Evolutionary conservation across 768 basidiomycete species (phyloP).

Genomic region (Suillus ampliporus): DNA sequence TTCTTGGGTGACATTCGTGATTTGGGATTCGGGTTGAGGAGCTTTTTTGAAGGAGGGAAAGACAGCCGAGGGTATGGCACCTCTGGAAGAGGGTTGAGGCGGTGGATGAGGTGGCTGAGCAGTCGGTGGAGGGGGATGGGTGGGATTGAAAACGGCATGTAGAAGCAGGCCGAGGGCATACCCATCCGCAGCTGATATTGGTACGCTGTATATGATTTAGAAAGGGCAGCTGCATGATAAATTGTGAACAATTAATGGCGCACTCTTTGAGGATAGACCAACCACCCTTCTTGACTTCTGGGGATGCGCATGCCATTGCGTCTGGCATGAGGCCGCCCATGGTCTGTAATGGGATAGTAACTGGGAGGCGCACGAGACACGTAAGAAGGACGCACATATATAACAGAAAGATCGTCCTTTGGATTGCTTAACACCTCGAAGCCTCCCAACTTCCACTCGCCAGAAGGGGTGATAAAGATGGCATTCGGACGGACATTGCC

Average conservation of each 20-base stretch:
- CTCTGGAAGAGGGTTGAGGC: constrained; percentile 76
- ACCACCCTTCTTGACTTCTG: constrained; percentile 89
- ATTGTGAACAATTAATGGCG: constrained; percentile 23
- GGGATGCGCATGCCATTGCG: constrained; percentile 65
- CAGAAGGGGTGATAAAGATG: constrained; percentile 89
- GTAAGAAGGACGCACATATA: constrained; percentile 66
- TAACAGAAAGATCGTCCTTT: constrained; percentile 75
- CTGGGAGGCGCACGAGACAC: constrained; percentile 2
- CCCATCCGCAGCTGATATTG: constrained; percentile 75
- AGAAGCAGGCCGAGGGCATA: constrained; percentile 90
- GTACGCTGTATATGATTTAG: constrained; percentile 38
- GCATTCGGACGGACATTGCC: constrained; percentile 77
- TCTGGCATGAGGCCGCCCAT: constrained; percentile 70
- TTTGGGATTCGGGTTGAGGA: constrained; percentile 89
- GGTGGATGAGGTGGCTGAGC: constrained; percentile 77
- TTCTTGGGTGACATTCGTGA: constrained; percentile 74
- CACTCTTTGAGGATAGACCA: constrained; percentile 88
- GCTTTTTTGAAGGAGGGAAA: constrained; percentile 85
- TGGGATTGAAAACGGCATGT: constrained; percentile 87
- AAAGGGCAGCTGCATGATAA: constrained; percentile 1
- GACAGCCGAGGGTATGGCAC: constrained; percentile 72
- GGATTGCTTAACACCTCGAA: constrained; percentile 89
- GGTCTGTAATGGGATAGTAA: constrained; percentile 49
- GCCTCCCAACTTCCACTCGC: constrained; percentile 97
- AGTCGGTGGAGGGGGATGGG: constrained; percentile 70